These are phyloP conservation scores for Erythrophleum fordii DNA, from an alignment of 306 rosid species.

Conservation along the genomic window DNA sequence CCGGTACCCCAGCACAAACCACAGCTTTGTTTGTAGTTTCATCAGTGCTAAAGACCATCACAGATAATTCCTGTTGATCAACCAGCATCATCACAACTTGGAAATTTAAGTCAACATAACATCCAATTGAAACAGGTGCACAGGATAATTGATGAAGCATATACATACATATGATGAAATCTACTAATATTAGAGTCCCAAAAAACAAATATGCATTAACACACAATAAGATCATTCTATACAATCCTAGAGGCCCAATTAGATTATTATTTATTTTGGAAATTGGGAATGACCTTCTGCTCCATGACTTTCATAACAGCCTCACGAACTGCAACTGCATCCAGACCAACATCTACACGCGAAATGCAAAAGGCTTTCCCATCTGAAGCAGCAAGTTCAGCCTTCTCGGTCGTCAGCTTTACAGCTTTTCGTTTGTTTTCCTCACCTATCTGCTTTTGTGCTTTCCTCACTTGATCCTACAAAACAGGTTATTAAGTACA, in stretches of 20 bases:
- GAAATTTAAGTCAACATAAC: slow-evolving; percentile 26
- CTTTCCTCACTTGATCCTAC: slow-evolving; percentile 81
- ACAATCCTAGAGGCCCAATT: slow-evolving; percentile 19
- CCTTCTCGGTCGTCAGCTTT: slow-evolving; percentile 63
- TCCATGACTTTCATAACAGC: slow-evolving; percentile 80
- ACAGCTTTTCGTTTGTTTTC: slow-evolving; percentile 85
- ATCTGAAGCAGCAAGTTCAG: slow-evolving; percentile 69
- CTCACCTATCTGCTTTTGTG: slow-evolving; percentile 87
- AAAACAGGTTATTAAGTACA: slow-evolving; percentile 20
- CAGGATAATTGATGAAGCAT: slow-evolving; percentile 12
- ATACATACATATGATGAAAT: slow-evolving; percentile 12
- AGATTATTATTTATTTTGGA: slow-evolving; percentile 10
- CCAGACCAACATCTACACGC: slow-evolving; percentile 84
- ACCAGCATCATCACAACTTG: slow-evolving; percentile 37
- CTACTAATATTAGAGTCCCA: neutral
- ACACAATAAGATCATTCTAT: slow-evolving; percentile 7
- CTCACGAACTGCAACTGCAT: slow-evolving; percentile 95
- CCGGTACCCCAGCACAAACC: slow-evolving; percentile 96
- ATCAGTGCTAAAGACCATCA: slow-evolving; percentile 92
- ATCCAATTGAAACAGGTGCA: neutral
- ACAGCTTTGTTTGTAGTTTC: slow-evolving; percentile 84
- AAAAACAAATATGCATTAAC: slow-evolving; percentile 30
- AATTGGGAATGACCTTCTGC: slow-evolving; percentile 63
- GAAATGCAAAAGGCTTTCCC: slow-evolving; percentile 80
- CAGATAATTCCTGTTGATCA: slow-evolving; percentile 75